Evolutionary conservation across 78 protist species (phyloP).

Genomic region (Dictyostelium capitatum): DNA sequence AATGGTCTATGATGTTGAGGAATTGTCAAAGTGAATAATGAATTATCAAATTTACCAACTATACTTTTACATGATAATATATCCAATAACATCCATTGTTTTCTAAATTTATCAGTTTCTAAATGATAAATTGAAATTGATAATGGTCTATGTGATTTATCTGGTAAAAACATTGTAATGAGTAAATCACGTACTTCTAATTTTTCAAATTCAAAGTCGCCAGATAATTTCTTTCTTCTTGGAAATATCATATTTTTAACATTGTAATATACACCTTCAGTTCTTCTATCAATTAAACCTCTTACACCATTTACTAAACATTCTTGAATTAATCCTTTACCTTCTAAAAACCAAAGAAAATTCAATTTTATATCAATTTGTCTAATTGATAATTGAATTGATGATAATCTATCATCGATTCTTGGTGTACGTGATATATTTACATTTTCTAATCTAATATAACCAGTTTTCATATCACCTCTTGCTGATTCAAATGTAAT

Average conservation of each 20-base stretch:
- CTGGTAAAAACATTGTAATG: constrained; percentile 52
- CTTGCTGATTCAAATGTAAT: constrained; percentile 70
- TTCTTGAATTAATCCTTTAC: constrained; percentile 76
- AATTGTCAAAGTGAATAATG: constrained; percentile 40
- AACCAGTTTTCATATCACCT: constrained; percentile 65
- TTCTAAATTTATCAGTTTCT: constrained; percentile 61
- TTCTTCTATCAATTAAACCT: constrained; percentile 70
- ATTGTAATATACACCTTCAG: constrained; percentile 45
- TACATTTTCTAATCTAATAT: constrained; percentile 66
- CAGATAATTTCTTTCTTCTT: constrained; percentile 58
- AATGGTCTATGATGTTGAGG: constrained; percentile 51
- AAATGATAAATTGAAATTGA: constrained; percentile 49
- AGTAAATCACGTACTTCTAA: constrained; percentile 52
- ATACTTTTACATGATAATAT: constrained; percentile 43
- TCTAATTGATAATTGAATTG: constrained; percentile 62
- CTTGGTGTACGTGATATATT: constrained; percentile 75
- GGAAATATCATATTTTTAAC: constrained; percentile 40
- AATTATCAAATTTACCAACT: constrained; percentile 70
- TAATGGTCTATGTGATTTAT: constrained; percentile 51
- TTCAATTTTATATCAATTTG: constrained; percentile 57
- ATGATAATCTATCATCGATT: constrained; percentile 60
- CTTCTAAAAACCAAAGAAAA: constrained; percentile 62
- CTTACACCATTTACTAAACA: constrained; percentile 58
- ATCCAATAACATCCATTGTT: constrained; percentile 72
- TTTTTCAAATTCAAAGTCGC: constrained; percentile 64